Evolutionary conservation across 768 basidiomycete species (phyloP), one percentile per base, ranked within the genome.

Genomic region (Leccinellum albellum): DNA sequence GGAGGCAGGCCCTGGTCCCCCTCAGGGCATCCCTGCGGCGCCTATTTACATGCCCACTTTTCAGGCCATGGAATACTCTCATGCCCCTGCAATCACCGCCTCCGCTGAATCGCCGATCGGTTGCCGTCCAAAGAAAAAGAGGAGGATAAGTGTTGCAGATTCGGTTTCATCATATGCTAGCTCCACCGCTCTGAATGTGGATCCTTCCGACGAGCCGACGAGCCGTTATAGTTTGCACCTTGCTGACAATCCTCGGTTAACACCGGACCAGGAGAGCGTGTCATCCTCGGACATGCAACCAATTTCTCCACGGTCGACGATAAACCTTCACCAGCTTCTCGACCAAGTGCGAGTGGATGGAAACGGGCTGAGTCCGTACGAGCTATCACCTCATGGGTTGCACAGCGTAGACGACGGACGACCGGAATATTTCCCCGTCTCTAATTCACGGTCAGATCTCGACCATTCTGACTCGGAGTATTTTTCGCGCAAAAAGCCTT

Each of bases 41-140:
- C 71, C 73, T 46, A 62, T 75, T 29, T 76, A 75, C 55, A 74
- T 76, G 75, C 73, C 75, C 7, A 75, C 73, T 29, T 74, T 74
- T 61, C 73, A 74, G 53, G 73, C 73, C 35, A 72, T 74, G 70
- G 72, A 74, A 53, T 73, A 75, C 54, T 61, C 67, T 33, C 73
- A 73, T 68, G 59, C 61, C 59, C 74, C 71, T 51, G 53, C 73
- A 62, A 63, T 73, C 63, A 35, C 73, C 60, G 52, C 65, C 29
- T 58, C 67, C 59, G 60, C 63, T 14, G 73, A 71, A 62, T 68
- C 68, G n/a, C 63, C 63, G 58, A 55, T 55, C 7, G 35, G 60
- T 55, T 66, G 67, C 59, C 72, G 69, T 24, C 70, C 66, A 28
- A 74, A 63, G 62, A 72, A 72, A 64, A 74, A 65, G 62, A 71